Evolutionary conservation across 164 flowering plant species (phyloP).

Genomic region (Platanus orientalis): DNA sequence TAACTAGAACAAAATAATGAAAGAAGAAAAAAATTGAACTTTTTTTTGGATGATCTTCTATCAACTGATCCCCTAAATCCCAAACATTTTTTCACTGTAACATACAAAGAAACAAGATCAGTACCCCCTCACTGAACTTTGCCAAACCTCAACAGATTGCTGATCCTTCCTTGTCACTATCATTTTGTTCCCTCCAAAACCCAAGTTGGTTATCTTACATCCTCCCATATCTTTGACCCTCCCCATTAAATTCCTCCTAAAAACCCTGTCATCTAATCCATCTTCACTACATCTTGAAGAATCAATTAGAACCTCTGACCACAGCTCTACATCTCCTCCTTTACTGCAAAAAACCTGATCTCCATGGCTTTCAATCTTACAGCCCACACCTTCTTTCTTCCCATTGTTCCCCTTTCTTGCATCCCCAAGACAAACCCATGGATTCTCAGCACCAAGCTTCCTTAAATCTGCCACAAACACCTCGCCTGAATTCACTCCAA

Average conservation of each 20-base stretch:
- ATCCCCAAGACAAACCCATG: conserved; percentile 76
- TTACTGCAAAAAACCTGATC: conserved; percentile 72
- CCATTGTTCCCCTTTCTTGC: conserved; percentile 36
- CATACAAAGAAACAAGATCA: no score
- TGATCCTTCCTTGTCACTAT: conserved; percentile 73
- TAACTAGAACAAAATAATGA: no score
- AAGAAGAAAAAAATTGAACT: no score
- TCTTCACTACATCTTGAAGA: conserved; percentile 23
- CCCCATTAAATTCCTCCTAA: conserved; percentile 75
- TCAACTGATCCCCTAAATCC: no score
- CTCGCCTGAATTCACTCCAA: conserved; percentile 85
- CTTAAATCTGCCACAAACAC: conserved; percentile 68
- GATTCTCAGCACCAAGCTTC: conserved; percentile 34
- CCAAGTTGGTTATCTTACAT: conserved; percentile 45
- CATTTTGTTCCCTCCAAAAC: conserved; percentile 94
- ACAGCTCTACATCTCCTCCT: conserved; percentile 69
- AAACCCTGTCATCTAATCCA: conserved; percentile 47
- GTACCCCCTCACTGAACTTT: conserved; percentile 43
- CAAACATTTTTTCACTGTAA: no score
- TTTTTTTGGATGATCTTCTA: no score
- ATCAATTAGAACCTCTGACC: conserved; percentile 77
- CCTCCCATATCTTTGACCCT: conserved; percentile 57
- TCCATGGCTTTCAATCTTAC: conserved; percentile 71
- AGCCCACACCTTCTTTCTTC: conserved; percentile 76
- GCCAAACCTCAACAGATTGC: conserved; percentile 90